Base-by-base conservation (phyloP, 768 basidiomycete genomes). In the Pulveroboletus ravenelii region DNA sequence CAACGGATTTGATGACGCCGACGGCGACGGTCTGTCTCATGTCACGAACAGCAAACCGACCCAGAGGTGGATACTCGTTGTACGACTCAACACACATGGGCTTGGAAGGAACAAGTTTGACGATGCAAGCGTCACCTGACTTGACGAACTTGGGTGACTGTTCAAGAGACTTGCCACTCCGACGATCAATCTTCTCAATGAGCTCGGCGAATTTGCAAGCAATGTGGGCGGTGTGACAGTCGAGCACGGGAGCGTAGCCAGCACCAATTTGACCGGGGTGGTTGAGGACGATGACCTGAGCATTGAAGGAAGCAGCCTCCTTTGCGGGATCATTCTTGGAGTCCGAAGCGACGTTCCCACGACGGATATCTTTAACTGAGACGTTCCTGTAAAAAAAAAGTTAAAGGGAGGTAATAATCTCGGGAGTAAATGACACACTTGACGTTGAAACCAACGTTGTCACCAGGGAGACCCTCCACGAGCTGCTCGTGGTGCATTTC, bases 401-500 rank as follows among this genome's bases (percentile, higher is more conserved):
- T 57, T n/a, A 58, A 34, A 18, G n/a, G 25, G 13, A 4, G 20
- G 42, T 8, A 46, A 48, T n/a, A 20, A 14, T 9, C 46, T 39
- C 10, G 4, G 48, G 37, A 48, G 20, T 50, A 48, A 51, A 60
- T 15, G 8, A 68, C 84, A 23, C 61, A 87, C 87, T 94, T 95
- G 79, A 94, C 88, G 85, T 96, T 96, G 85, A 96, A 98, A 61
- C 93, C 92, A 70, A 99, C 95, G 75, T 99, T 99, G 84, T 99
- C 96, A 80, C 96, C 96, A 54, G 96, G 96, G 57, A 78, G 59
- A 77, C 95, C 96, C 74, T 90, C 79, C 71, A 79, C 85, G 73
- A 99, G 93, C 75, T 94, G 92, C 72, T 94, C 92, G 84, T 94
- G 93, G 70, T 95, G 93, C 95, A 97, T 97, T 78, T 97, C 94